Conservation (phyloP, 495 filamentous ascomycete species). For the Penicillium egyptiacum region DNA sequence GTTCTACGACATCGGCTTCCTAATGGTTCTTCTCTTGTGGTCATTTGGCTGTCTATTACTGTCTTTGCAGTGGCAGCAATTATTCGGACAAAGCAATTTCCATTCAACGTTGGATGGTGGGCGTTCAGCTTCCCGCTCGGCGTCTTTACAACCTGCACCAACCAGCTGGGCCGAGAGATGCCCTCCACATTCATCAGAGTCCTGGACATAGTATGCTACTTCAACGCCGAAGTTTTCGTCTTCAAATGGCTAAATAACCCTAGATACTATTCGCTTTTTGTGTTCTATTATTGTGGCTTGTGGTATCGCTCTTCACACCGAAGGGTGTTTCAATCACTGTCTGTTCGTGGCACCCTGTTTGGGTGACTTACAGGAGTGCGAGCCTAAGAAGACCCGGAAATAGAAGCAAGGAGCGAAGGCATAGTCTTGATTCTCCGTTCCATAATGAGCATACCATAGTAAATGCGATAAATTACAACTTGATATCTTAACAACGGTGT, state of each 20-base stretch:
- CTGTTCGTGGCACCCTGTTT: neutral
- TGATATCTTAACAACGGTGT: too few relatives aligned
- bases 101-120: constrained; percentile 63
- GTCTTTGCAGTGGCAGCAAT: constrained; percentile 43
- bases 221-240: neutral
- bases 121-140: constrained; percentile 55
- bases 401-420: neutral
- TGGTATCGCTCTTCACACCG: neutral
- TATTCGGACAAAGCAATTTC: constrained; percentile 35
- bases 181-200: constrained; percentile 47
- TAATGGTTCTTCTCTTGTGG: constrained; percentile 42
- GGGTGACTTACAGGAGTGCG: neutral
- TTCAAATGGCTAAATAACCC: neutral
- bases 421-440: neutral
- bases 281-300: neutral
- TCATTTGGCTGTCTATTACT: constrained; percentile 44
- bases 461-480: too few relatives aligned
- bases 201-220: constrained; percentile 33
- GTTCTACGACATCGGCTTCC: constrained; percentile 25
- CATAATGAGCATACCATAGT: neutral
- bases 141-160: constrained; percentile 46
- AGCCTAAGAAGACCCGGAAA: neutral
- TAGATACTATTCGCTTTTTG: neutral
- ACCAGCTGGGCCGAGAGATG: constrained; percentile 42
- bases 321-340: neutral